Evolutionary conservation across 306 rosid genomes (phyloP), one percentile per base, ranked within the genome.

Genomic region (Acacia acuminata): DNA sequence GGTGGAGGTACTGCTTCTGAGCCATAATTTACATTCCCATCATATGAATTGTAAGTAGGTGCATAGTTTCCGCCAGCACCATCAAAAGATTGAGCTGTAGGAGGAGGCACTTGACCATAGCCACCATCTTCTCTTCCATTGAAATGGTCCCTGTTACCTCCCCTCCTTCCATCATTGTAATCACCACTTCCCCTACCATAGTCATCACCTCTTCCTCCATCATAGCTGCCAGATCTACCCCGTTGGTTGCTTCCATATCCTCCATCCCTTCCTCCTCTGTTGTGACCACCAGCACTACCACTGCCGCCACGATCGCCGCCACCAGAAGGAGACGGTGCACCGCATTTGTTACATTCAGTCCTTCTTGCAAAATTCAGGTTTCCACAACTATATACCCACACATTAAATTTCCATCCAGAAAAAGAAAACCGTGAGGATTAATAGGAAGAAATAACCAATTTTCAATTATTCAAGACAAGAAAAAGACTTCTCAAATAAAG

Each of bases 1-100:
- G 99, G 98, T 27, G 98, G 97, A 70, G 99, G 99, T 83, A 92
- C 96, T 8, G 98, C 99, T 61, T 95, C 97, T 4, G 92, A 81
- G 73, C 97, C 98, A 82, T 91, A 92, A 79, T 51, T 77, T 38
- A 88, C 76, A 85, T 83, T 90, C 48, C 87, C 91, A 53, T 87
- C 93, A 82, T 80, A 89, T 51, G 87, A 82, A 82, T 75, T 84
- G 76, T 79, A 82, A 24, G 94, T 53, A 22, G 94, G 89, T 8
- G 91, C 90, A 77, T 87, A 89, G 81, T 82, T 86, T 30, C 95
- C 97, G 55, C 92, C 89, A 60, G 88, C 84, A 68, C 84, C 87
- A 10, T 90, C 95, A 82, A 88, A 93, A 55, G 96, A 78, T 55
- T 86, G 96, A 60, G 93, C 81, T 6, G 78, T 84, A 75, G 92